Evolutionary conservation across 768 basidiomycete genomes (phyloP), one percentile per base, ranked within the genome.

Genomic region (Termitomyces sp.): DNA sequence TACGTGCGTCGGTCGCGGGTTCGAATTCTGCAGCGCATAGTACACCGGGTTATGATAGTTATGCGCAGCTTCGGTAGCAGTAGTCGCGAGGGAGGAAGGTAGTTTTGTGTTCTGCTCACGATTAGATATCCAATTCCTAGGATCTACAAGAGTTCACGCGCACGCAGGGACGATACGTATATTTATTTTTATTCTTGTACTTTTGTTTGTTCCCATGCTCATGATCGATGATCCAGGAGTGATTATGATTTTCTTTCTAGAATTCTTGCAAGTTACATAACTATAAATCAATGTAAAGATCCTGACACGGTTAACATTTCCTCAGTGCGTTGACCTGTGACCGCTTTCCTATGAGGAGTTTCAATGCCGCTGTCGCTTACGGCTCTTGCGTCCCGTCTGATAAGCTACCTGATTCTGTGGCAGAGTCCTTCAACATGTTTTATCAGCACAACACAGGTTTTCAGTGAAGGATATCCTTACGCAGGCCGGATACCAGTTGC

Each of bases 1-100:
- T 94, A 40, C 81, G 90, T 17, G 87, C 88, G 8, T 79, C 81
- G 5, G 72, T 90, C 60, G 76, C 73, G 45, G 72, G 71, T 36
- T 72, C 58, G 62, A 70, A 62, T 34, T 65, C 74, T 1, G 58
- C 64, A 20, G 69, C 74, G 34, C 69, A 77, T 42, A 52, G 53
- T 8, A 59, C 65, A 43, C 80, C 84, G 14, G 79, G 78, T 61
- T 86, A 86, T 70, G 84, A 85, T 32, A 76, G 74, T 29, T 85
- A 85, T 67, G 69, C 79, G 52, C 82, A 78, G 61, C 84, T 83
- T 70, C 78, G 77, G 66, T 85, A 72, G 64, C 38, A 47, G 15
- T 17, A 25, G 42, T n/a, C 32, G 51, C 17, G 37, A 37, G 37
- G 51, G 32, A 3, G 5, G n/a, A 52, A 12, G 37, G 8, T 11